Percentiles rank a stretch among this genome's conserved stretches.
Evolutionary conservation across 768 basidiomycete species (phyloP).

Genomic region (Mycena capillaripes): DNA sequence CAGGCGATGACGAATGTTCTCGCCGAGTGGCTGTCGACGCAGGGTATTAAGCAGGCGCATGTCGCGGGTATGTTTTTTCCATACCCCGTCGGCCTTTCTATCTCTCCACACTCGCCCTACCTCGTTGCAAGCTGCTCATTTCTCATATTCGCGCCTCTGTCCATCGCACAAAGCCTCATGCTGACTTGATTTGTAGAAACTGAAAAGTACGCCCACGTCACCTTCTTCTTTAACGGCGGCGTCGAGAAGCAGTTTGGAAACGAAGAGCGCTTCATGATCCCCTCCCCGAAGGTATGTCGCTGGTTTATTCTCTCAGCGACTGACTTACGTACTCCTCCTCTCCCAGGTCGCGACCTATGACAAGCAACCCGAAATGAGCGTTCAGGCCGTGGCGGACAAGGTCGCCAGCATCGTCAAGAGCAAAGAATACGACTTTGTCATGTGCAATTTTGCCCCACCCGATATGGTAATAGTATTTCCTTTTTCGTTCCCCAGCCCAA

Average conservation of each 20-base stretch:
- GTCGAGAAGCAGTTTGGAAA: background rate
- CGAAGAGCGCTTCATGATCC: background rate
- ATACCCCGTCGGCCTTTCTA: no score
- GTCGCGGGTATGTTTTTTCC: no score
- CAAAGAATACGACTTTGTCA: slow-evolving; percentile 85
- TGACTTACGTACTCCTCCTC: background rate
- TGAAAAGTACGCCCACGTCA: background rate
- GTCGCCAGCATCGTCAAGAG: slow-evolving; percentile 86
- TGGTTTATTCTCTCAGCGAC: background rate
- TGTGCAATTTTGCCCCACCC: background rate
- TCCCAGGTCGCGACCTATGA: slow-evolving; percentile 89
- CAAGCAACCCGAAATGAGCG: slow-evolving; percentile 91
- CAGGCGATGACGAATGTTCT: no score
- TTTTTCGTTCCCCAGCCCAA: no score
- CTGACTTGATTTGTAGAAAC: background rate
- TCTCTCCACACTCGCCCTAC: background rate
- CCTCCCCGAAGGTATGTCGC: background rate
- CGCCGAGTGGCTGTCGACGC: no score
- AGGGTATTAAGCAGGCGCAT: no score
- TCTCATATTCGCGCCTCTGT: no score
- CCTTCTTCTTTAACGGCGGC: background rate
- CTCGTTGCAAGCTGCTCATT: no score
- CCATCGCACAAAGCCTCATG: background rate
- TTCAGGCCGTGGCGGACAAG: slow-evolving; percentile 90
- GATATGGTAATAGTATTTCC: background rate